Base-by-base conservation (phyloP, 192 early-diverging fungal species). In the Rhizophagus prolifer region DNA sequence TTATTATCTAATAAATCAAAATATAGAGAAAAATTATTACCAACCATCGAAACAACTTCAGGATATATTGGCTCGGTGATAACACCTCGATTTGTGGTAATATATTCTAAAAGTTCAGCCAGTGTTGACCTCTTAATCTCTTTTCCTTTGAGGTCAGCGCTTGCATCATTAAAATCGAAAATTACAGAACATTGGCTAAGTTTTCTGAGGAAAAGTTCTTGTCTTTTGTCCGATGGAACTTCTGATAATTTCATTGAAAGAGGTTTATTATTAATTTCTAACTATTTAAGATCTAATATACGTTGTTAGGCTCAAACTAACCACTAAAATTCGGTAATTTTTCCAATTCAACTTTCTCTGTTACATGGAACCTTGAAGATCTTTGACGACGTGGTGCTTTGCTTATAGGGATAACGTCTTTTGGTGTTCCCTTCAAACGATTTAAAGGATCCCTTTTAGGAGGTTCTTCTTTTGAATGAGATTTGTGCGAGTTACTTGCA, bases 161-260 rank as follows among this genome's bases (percentile, higher is more conserved):
- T 87, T 12, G 91, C 86, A 83, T 97, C 96, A 79, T 92, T 96
- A 77, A 99, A 99, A 80, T 99, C 98, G 78, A 98, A 99, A 19
- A 98, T 86, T 13, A 95, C 91, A 54, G 88, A 87, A 82, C 98
- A 99, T 83, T 98, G 98, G 38, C 85, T 82, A 36, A 99, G 83
- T 83, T 99, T 99, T 85, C 91, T 92, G 61, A 95, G 74, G 70
- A 99, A 92, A 60, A 99, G 85, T 23, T 96, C 95, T 71, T 91
- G 91, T 58, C 97, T 91, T 79, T 96, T 93, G 14, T 84, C 85
- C 4, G 92, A 86, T 23, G 91, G 80, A 54, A 97, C 93, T 46
- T 96, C 96, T 91, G 69, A 34, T 54, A 81, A 60, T 41, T 63
- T 21, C 19, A 70, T 60, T 31, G 41, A 77, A 58, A 54, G 41